Evolutionary conservation across 768 basidiomycete genomes (phyloP), one percentile per base, ranked within the genome.

Genomic region (Pholiota molesta): DNA sequence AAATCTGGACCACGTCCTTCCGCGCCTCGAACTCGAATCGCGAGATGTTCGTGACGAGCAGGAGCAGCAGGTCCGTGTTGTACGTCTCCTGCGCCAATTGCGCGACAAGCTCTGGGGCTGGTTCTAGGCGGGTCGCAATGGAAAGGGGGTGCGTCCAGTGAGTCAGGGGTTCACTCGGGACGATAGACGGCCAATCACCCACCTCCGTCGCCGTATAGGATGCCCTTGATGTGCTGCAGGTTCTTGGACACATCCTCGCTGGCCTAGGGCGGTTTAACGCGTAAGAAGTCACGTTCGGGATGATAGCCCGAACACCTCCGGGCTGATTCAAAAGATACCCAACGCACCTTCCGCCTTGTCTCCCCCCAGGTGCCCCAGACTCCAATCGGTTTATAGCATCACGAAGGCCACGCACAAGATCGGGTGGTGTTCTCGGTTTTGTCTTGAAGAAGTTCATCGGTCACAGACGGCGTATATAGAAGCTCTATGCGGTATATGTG

Each of bases 51-150:
- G 87, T 79, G 33, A 99, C 89, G 62, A 97, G 85, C 39, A 87
- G 79, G 63, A 91, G 84, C 26, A 99, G 81, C 26, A 99, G 81
- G 72, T 97, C 94, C 51, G 91, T 92, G 62, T 87, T 88, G 78
- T 98, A 99, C 9, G 94, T 94, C 73, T 99, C 97, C 71, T 98
- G 95, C 0, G 97, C 92, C 11, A 99, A 87, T 73, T 98, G 96
- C 7, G 96, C 95, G 45, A 98, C 85, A 33, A 94, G 80, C 68
- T 99, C 97, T 0, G 95, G 92, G 16, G 90, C 78, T 8, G 95
- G 92, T 62, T 96, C 95, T 60, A 33, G 19, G 40, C 35, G 10
- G 14, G 42, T 14, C 11, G 23, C 5, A 37, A 21, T 3, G 31
- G 23, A 16, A 45, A 29, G 31, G 21, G 28, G n/a, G 21, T 19